Evolutionary conservation across 78 protist genomes (phyloP).

Genomic region (Goniomonas avonlea): DNA sequence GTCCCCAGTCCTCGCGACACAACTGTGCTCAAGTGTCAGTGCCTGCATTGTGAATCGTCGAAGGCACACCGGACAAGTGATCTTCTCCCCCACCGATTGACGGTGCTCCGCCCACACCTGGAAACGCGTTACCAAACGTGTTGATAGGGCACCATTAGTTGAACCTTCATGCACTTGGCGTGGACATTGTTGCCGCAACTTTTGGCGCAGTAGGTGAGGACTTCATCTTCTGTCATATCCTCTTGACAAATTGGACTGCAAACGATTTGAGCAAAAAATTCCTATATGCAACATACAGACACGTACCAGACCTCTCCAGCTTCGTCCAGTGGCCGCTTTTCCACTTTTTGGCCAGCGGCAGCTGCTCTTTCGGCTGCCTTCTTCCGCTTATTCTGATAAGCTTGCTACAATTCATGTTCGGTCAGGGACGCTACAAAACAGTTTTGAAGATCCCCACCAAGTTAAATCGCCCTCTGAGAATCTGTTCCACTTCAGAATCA

Average conservation of each 20-base stretch:
- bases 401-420: too few relatives aligned
- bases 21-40: too few relatives aligned
- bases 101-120: neutral
- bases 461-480: neutral
- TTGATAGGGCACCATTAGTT: neutral
- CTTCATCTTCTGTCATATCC: neutral
- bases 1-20: slow-evolving; percentile 23
- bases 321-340: neutral
- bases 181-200: slow-evolving; percentile 21
- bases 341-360: neutral
- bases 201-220: neutral
- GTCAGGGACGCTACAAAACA: too few relatives aligned
- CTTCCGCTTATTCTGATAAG: neutral
- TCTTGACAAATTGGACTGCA: too few relatives aligned
- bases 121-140: neutral
- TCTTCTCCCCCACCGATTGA: neutral
- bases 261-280: neutral
- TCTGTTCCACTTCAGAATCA: neutral
- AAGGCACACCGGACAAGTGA: slow-evolving; percentile 13
- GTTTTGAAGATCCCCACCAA: neutral
- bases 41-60: too few relatives aligned
- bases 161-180: slow-evolving; percentile 13
- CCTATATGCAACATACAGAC: neutral
- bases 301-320: neutral
- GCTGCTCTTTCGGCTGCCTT: neutral